Percentiles rank a stretch among this genome's conserved stretches.
Evolutionary conservation across 2,329 filamentous ascomycete species (phyloP).

Genomic region (Stemphylium beticola): DNA sequence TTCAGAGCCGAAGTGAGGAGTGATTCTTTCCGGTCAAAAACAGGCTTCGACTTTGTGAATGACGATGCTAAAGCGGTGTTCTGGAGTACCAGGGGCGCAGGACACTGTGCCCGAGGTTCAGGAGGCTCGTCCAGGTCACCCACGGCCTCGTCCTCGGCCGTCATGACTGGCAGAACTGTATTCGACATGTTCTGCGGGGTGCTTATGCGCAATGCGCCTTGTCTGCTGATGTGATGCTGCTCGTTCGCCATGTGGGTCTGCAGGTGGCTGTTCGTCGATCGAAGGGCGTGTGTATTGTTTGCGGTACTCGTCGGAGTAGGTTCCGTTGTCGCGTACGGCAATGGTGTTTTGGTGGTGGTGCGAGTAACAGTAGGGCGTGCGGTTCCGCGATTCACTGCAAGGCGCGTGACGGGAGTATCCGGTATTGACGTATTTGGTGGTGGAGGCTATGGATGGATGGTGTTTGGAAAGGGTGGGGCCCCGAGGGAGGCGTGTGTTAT

Average conservation of each 20-base stretch:
- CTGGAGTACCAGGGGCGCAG: constrained; percentile 45
- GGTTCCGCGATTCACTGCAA: constrained; percentile 12
- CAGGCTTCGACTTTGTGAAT: constrained; percentile 58
- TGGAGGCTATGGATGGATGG: constrained; percentile 14
- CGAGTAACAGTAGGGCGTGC: constrained; percentile 3
- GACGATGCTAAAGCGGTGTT: constrained; percentile 50
- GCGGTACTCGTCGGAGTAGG: constrained; percentile 1
- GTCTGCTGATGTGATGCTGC: constrained; percentile 34
- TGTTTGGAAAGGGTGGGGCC: constrained; percentile 31
- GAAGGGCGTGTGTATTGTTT: neutral
- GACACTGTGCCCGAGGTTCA: constrained; percentile 65
- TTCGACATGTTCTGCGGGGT: constrained; percentile 33
- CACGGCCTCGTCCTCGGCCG: constrained; percentile 66
- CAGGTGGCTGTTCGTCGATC: neutral
- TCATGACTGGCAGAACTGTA: constrained; percentile 29
- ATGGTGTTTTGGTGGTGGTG: neutral
- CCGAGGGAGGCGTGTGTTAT: constrained; percentile 47
- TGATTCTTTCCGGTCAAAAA: constrained; percentile 70
- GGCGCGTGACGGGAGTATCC: constrained; percentile 1
- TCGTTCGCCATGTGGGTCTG: constrained; percentile 43
- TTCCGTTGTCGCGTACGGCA: neutral
- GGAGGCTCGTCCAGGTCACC: constrained; percentile 90
- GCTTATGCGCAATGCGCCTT: constrained; percentile 39
- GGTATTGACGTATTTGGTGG: constrained; percentile 12
- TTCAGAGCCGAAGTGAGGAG: constrained; percentile 84